A percentile compares a stretch with the other conserved stretches of the same genome.
Evolutionary conservation across 768 basidiomycete species (phyloP).

Genomic region (Amanita exitialis): DNA sequence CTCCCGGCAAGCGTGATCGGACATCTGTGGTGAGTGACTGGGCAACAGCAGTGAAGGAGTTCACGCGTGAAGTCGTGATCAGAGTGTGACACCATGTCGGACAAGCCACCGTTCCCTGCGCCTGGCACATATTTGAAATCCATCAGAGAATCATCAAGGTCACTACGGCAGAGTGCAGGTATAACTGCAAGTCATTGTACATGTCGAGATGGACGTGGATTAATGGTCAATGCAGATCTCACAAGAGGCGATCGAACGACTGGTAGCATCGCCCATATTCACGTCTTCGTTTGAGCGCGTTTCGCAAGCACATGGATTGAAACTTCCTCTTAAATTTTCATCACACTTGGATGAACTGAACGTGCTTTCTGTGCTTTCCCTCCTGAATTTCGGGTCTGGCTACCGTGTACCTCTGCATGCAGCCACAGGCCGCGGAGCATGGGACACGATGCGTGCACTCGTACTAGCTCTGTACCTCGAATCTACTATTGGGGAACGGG

Average conservation of each 20-base stretch:
- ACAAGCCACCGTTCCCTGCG: slow-evolving; percentile 29
- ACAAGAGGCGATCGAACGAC: slow-evolving; percentile 42
- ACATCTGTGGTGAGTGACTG: too few relatives aligned
- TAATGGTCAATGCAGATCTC: slow-evolving; percentile 35
- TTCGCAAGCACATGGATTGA: slow-evolving; percentile 55
- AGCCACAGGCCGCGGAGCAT: slow-evolving; percentile 71
- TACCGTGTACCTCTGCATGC: slow-evolving; percentile 67
- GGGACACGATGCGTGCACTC: slow-evolving; percentile 73
- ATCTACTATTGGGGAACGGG: slow-evolving; percentile 43
- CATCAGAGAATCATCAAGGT: slow-evolving; percentile 42
- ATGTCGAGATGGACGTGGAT: neutral
- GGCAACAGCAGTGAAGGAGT: too few relatives aligned
- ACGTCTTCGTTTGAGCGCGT: slow-evolving; percentile 50
- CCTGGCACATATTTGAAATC: slow-evolving; percentile 37
- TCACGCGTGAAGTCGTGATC: too few relatives aligned
- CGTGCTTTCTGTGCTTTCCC: slow-evolving; percentile 63
- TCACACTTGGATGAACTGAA: slow-evolving; percentile 70
- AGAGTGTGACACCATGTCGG: neutral
- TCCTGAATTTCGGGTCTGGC: slow-evolving; percentile 79
- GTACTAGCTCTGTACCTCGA: slow-evolving; percentile 64
- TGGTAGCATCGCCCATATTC: slow-evolving; percentile 59
- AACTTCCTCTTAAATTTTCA: slow-evolving; percentile 72
- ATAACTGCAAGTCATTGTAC: slow-evolving; percentile 37
- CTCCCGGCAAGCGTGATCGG: too few relatives aligned
- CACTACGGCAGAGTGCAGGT: slow-evolving; percentile 33